phyloP scores from a whole-genome alignment of 768 basidiomycete genomes.

The Pleurotus djamor region DNA sequence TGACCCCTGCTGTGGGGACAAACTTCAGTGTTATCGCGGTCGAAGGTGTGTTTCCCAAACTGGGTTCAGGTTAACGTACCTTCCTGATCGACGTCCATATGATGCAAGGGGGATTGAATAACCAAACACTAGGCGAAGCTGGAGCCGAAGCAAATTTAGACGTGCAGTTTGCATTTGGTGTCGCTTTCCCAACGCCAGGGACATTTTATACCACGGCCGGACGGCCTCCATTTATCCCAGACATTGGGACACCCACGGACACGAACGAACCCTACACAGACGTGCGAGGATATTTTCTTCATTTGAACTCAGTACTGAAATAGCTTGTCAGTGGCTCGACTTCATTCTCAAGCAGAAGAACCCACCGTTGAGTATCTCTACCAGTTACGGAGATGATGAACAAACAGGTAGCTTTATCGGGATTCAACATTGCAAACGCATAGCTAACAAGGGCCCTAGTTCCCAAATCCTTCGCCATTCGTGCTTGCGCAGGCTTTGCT shows the following conservation, averaged over 20 bases:
- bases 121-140: constrained; percentile 48
- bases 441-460: constrained; percentile 29
- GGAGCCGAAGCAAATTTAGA: constrained; percentile 70
- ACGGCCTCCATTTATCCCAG: constrained; percentile 55
- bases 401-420: constrained; percentile 47
- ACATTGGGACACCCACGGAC: constrained; percentile 32
- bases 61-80: not conserved
- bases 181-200: constrained; percentile 57
- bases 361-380: constrained; percentile 63
- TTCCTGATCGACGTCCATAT: constrained; percentile 9
- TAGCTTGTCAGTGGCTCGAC: constrained; percentile 45
- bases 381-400: constrained; percentile 73
- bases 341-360: constrained; percentile 42
- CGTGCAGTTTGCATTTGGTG: constrained; percentile 63
- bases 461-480: constrained; percentile 53
- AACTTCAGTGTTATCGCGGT: constrained; percentile 54
- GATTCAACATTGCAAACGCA: not conserved
- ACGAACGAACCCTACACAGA: constrained; percentile 31
- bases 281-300: constrained; percentile 6
- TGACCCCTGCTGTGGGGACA: constrained; percentile 45
- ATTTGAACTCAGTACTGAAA: not conserved
- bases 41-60: constrained; percentile 36
- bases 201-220: constrained; percentile 67
- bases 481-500: constrained; percentile 60
- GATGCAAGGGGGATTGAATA: constrained; percentile 54